Conservation (phyloP, 2,329 filamentous ascomycete genomes). For the Lanzia echinophila region DNA sequence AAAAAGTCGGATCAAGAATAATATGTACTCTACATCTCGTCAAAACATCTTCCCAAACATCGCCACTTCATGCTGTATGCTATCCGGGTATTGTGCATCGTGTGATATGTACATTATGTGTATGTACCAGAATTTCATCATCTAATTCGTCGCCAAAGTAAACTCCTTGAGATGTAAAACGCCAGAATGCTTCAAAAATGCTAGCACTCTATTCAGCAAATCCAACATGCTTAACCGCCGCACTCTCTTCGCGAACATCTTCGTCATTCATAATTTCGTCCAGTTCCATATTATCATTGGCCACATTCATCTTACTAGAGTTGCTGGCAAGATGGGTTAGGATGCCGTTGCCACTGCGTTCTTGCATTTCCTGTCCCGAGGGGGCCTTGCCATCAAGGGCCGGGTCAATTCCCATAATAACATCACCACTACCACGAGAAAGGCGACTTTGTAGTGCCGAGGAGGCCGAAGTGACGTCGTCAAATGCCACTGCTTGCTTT, state of each 20-base stretch:
- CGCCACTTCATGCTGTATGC: neutral
- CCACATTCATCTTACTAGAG: conserved; percentile 14
- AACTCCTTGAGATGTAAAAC: neutral
- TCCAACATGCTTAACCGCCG: conserved; percentile 23
- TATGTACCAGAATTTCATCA: too few species aligned
- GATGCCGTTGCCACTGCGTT: conserved; percentile 21
- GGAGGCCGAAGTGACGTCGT: neutral
- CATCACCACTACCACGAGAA: neutral
- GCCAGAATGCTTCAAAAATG: neutral
- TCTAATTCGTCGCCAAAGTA: neutral
- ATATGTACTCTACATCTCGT: too few species aligned
- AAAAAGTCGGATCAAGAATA: too few species aligned
- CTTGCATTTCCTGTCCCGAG: conserved; percentile 26
- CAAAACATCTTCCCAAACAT: neutral
- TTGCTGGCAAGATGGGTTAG: conserved; percentile 11
- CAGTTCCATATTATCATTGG: conserved; percentile 30
- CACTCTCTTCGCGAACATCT: conserved; percentile 18
- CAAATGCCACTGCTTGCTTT: neutral
- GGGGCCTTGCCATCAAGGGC: neutral
- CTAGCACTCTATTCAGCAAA: conserved; percentile 14
- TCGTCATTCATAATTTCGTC: conserved; percentile 24
- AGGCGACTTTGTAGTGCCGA: neutral
- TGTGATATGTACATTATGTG: neutral
- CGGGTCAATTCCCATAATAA: conserved; percentile 24
- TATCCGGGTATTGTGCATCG: conserved; percentile 1